Base-by-base conservation (phyloP, 495 filamentous ascomycete genomes). In the Trichoderma gamsii region DNA sequence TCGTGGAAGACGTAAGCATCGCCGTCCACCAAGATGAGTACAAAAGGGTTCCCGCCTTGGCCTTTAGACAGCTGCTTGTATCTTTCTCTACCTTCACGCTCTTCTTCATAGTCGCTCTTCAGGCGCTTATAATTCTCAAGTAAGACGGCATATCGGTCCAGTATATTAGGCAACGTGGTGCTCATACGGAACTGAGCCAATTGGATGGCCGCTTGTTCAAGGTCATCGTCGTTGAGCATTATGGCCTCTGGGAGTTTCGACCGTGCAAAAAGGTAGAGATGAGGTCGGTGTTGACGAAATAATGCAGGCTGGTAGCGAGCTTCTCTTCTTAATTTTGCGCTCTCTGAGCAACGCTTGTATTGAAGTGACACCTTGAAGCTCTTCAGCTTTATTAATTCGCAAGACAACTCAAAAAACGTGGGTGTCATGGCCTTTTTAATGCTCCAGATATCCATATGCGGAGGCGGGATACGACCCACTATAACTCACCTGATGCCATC, bases 1-100 rank as follows among this genome's bases (percentile, higher is more conserved):
- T 89, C 85, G 29, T 83, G 79, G 76, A 89, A 89, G 41, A 86
- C 75, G 72, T 87, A 89, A 5, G 83, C 84, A 73, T 89, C 85
- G 41, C 86, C 86, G 69, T 90, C 87, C 27, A 89, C 75, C 7
- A 89, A 76, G 11, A 88, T 83, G 21, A 87, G 77, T 0, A 84
- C 83, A 68, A 87, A 88, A 3, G 87, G 82, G 70, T 85, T 87
- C n/a, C 79, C 81, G 9, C 83, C 83, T 70, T 83, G 81, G 32
- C 80, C 81, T 59, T 79, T 78, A 16, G 81, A 81, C 68, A 84
- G 73, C 65, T 79, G 79, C 72, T 87, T 84, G 76, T 84, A 84
- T 41, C 79, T 80, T 69, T 85, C 83, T 0, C 82, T 76, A 6
- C 78, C 72, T 66, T 84, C 84, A 59, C 83, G 83, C 66, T 85